Evolutionary conservation across 2,329 filamentous ascomycete species (phyloP).

Genomic region (Fusarium miscanthi): DNA sequence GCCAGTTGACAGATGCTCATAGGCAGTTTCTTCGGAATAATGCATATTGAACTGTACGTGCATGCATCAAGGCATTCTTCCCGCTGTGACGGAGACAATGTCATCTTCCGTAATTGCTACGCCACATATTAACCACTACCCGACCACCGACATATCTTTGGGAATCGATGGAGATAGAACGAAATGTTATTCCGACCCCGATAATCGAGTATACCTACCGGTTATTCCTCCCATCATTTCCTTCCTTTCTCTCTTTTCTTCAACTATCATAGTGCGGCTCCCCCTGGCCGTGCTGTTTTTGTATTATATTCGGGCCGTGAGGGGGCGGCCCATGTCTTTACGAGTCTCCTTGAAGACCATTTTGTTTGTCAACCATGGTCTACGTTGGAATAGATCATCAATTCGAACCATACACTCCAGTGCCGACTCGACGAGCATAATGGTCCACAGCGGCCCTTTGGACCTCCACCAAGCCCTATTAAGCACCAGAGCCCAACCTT

Average conservation of each 20-base stretch:
- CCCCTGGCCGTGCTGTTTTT: neutral
- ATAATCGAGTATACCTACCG: neutral
- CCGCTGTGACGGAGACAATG: neutral
- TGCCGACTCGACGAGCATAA: neutral
- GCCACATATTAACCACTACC: neutral
- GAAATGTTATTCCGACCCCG: neutral
- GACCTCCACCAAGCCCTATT: neutral
- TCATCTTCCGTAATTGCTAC: neutral
- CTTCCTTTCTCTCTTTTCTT: neutral
- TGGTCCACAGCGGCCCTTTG: neutral
- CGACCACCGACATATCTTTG: neutral
- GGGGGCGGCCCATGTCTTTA: neutral
- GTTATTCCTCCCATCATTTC: fast-evolving
- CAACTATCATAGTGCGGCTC: neutral
- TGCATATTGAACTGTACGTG: neutral
- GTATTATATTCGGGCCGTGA: neutral
- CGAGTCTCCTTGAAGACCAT: neutral
- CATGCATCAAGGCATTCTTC: neutral
- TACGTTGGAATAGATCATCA: neutral
- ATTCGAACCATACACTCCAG: neutral
- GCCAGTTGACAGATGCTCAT: fast-evolving
- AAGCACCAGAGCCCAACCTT: neutral
- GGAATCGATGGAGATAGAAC: neutral
- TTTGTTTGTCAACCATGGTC: fast-evolving
- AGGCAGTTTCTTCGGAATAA: neutral